phyloP scores from a whole-genome alignment of 139 green algal genomes.

The Chlamydomonas sphaeroides region DNA sequence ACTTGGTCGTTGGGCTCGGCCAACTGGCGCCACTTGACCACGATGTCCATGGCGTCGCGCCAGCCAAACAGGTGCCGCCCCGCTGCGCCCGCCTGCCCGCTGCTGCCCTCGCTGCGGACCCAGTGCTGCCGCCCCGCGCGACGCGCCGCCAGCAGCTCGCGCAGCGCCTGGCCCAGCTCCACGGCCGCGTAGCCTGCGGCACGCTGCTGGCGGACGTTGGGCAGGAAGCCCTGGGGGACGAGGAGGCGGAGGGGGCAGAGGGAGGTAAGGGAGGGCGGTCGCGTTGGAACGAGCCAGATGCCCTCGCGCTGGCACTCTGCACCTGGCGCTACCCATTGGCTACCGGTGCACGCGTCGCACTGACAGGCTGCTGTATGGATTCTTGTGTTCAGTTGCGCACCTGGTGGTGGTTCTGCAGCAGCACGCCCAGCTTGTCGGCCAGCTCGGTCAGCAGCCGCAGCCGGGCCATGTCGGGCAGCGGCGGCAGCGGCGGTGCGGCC shows the following conservation, averaged over 20 bases:
- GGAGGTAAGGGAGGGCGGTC: too few species aligned
- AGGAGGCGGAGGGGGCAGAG: background rate
- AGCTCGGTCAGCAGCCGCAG: conserved; percentile 57
- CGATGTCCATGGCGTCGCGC: conserved; percentile 91
- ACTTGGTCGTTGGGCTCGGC: conserved; percentile 92
- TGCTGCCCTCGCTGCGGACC: conserved; percentile 59
- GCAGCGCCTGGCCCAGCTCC: conserved; percentile 81
- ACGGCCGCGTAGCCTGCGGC: conserved; percentile 81
- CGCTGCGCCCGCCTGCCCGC: conserved; percentile 44
- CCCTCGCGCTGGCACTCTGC: too few species aligned
- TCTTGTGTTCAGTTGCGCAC: too few species aligned
- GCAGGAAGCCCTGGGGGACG: conserved; percentile 81
- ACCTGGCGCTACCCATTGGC: too few species aligned
- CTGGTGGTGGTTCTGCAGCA: conserved; percentile 88
- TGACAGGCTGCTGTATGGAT: too few species aligned
- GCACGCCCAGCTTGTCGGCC: conserved; percentile 73
- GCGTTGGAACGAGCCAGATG: too few species aligned
- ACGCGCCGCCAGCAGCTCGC: conserved; percentile 56
- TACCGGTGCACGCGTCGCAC: too few species aligned
- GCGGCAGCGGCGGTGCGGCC: conserved; percentile 27
- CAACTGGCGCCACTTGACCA: conserved; percentile 95
- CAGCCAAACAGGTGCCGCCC: conserved; percentile 81
- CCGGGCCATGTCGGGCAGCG: conserved; percentile 32
- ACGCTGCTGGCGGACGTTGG: conserved; percentile 84
- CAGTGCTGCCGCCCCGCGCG: conserved; percentile 35